phyloP scores from a whole-genome alignment of 768 basidiomycete species.

The Wakefieldia striispora region DNA sequence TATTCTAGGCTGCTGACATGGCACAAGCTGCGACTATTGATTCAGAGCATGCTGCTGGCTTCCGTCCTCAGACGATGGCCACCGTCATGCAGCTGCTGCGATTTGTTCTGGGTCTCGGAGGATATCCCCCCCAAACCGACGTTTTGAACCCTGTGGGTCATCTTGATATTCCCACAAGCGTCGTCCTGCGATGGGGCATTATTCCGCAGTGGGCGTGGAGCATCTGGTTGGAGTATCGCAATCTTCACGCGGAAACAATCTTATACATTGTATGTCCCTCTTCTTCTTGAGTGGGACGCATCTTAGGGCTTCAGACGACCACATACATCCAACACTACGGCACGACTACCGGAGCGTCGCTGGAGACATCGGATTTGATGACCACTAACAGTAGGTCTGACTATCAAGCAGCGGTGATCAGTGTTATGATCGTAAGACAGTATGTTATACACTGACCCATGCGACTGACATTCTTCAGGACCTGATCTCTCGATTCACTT shows the following conservation, averaged over 20 bases:
- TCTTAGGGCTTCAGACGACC: slow-evolving; percentile 40
- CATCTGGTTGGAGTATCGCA: slow-evolving; percentile 55
- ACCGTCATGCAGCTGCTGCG: slow-evolving; percentile 46
- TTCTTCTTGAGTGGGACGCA: background rate
- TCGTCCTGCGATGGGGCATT: slow-evolving; percentile 59
- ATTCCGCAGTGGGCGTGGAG: slow-evolving; percentile 65
- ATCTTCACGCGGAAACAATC: slow-evolving; percentile 48
- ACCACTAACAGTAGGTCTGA: background rate
- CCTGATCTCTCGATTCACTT: slow-evolving; percentile 23
- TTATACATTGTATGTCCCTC: slow-evolving; percentile 43
- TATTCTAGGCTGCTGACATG: slow-evolving; percentile 24
- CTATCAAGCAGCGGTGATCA: slow-evolving; percentile 13
- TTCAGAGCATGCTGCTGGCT: slow-evolving; percentile 12
- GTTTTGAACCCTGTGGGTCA: slow-evolving; percentile 12
- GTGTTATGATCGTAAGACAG: slow-evolving; percentile 29
- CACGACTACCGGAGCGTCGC: background rate
- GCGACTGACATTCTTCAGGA: slow-evolving; percentile 15
- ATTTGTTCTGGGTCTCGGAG: slow-evolving; percentile 34
- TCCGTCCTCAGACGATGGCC: slow-evolving; percentile 48
- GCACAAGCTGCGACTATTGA: background rate
- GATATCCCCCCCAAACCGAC: slow-evolving; percentile 5
- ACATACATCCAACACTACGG: slow-evolving; percentile 49
- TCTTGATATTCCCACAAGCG: slow-evolving; percentile 43
- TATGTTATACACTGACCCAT: background rate
- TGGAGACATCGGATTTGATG: slow-evolving; percentile 3